phyloP scores from a whole-genome alignment of 2,329 filamentous ascomycete species.

The Ophiostoma triangulosporum region DNA sequence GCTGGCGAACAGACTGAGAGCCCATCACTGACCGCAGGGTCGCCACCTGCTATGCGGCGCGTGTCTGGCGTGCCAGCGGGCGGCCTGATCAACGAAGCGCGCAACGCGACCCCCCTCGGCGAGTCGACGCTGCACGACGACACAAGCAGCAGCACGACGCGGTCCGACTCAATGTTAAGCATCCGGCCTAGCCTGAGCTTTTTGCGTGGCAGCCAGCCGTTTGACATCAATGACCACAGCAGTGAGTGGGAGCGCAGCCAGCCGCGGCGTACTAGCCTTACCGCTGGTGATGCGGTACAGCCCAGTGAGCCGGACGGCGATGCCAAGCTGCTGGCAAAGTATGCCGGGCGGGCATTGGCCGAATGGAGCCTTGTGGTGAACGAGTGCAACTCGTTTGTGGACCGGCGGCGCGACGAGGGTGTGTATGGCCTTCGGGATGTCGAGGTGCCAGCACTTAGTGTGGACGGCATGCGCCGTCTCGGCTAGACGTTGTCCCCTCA shows the following conservation, averaged over 20 bases:
- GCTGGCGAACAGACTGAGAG: constrained; percentile 22
- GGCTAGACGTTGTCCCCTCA: constrained; percentile 1
- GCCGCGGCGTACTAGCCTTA: neutral
- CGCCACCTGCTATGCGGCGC: constrained; percentile 31
- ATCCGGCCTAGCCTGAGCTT: constrained; percentile 3
- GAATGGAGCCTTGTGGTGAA: constrained; percentile 65
- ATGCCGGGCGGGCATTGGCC: constrained; percentile 59
- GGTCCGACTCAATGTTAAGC: constrained; percentile 9
- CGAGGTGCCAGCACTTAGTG: constrained; percentile 52
- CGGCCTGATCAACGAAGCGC: constrained; percentile 36
- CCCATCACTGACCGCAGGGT: constrained; percentile 24
- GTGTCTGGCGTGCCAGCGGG: constrained; percentile 32
- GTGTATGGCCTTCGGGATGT: constrained; percentile 52
- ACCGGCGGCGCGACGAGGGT: constrained; percentile 61
- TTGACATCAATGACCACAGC: neutral
- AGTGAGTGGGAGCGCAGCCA: constrained; percentile 1
- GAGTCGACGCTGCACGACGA: constrained; percentile 7
- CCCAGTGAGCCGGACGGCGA: constrained; percentile 33
- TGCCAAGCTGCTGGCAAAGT: constrained; percentile 36
- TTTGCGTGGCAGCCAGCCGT: constrained; percentile 1
- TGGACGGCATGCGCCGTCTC: constrained; percentile 40
- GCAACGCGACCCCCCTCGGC: constrained; percentile 30
- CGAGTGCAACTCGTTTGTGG: constrained; percentile 72
- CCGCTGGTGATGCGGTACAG: constrained; percentile 13
- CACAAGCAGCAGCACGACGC: constrained; percentile 1